phyloP scores from a whole-genome alignment of 2,329 filamentous ascomycete species.

The Trichoderma arundinaceum region DNA sequence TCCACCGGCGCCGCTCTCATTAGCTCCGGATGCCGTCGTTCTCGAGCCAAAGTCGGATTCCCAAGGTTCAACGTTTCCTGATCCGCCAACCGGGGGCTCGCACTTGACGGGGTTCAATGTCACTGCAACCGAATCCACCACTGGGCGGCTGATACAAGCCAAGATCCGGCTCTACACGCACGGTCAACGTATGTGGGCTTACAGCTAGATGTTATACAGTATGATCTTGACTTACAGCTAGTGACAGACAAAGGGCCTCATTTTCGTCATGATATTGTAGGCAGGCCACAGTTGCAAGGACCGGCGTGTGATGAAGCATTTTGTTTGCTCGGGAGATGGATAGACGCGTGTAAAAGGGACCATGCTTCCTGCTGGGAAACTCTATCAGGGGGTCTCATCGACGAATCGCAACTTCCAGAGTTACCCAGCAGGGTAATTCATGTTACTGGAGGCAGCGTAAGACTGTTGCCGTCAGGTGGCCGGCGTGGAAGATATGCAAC shows the following conservation, averaged over 20 bases:
- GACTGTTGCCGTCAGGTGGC: constrained; percentile 12
- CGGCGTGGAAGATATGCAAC: constrained; percentile 23
- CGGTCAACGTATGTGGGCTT: constrained; percentile 17
- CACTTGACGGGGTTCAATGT: constrained; percentile 30
- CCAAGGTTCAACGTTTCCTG: constrained; percentile 27
- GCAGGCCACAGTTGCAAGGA: constrained; percentile 17
- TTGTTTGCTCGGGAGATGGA: constrained; percentile 20
- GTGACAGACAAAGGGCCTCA: constrained; percentile 3
- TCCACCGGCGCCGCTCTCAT: background rate
- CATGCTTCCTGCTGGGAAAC: constrained; percentile 27
- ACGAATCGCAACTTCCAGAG: constrained; percentile 16
- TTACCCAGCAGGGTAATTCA: constrained; percentile 26
- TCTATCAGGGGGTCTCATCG: constrained; percentile 21
- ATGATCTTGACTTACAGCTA: constrained; percentile 9
- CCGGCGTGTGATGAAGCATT: constrained; percentile 26
- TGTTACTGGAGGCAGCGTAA: constrained; percentile 3
- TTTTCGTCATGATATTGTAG: constrained; percentile 24
- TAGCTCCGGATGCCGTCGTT: constrained; percentile 18
- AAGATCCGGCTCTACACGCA: constrained; percentile 29
- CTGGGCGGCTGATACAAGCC: constrained; percentile 10
- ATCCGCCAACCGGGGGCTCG: constrained; percentile 23
- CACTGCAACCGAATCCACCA: constrained; percentile 8
- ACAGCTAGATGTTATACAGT: background rate
- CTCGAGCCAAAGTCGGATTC: constrained; percentile 28
- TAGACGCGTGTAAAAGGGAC: constrained; percentile 23